These are phyloP conservation scores for Chaetothyriales sp. DNA, from an alignment of 2,329 filamentous ascomycete species.

Conservation along the genomic window DNA sequence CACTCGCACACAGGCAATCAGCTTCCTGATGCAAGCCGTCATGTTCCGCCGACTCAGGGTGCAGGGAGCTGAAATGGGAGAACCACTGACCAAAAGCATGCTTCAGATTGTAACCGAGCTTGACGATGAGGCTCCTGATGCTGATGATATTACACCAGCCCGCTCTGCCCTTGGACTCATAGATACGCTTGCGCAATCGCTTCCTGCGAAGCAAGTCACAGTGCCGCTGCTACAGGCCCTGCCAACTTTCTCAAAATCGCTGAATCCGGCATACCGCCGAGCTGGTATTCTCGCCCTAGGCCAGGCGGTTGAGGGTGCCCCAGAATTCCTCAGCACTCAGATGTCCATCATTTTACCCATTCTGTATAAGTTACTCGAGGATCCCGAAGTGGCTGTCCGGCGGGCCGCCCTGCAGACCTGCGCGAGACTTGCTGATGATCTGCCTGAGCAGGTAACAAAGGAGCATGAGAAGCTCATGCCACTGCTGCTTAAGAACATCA, in stretches of 20 bases:
- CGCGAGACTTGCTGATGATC: constrained; percentile 80
- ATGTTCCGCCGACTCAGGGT: constrained; percentile 92
- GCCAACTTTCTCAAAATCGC: constrained; percentile 61
- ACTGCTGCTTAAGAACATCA: constrained; percentile 74
- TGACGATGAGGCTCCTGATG: constrained; percentile 45
- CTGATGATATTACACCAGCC: constrained; percentile 75
- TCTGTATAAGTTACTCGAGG: constrained; percentile 68
- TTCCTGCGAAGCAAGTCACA: constrained; percentile 87
- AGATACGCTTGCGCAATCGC: constrained; percentile 72
- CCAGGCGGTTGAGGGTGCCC: constrained; percentile 89
- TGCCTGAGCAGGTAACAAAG: constrained; percentile 75
- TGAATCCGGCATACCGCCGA: constrained; percentile 66
- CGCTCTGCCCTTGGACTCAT: constrained; percentile 74
- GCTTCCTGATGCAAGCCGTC: constrained; percentile 85
- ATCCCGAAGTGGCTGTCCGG: constrained; percentile 70
- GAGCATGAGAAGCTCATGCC: constrained; percentile 77
- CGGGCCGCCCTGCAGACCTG: constrained; percentile 78
- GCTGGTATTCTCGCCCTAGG: constrained; percentile 85
- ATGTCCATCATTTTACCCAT: constrained; percentile 73
- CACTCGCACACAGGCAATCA: constrained; percentile 74
- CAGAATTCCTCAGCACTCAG: constrained; percentile 93
- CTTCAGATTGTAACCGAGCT: constrained; percentile 85
- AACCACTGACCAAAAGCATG: constrained; percentile 73
- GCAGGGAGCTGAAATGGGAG: constrained; percentile 74
- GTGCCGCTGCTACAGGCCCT: constrained; percentile 82